Conservation (phyloP, 2,329 filamentous ascomycete species). For the Fusarium begoniae region DNA sequence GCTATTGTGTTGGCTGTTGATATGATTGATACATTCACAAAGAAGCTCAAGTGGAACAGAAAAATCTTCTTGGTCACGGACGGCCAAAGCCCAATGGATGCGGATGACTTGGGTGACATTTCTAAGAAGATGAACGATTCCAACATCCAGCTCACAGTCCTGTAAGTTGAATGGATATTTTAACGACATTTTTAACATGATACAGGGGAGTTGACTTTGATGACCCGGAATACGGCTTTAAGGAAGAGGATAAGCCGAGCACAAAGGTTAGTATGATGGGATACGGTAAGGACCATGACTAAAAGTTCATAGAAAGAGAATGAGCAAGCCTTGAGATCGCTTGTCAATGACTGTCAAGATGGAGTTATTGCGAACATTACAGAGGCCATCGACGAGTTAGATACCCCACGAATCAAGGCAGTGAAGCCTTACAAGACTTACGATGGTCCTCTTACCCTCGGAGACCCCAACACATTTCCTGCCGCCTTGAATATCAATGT, state of each 20-base stretch:
- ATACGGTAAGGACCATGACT: background rate
- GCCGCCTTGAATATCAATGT: constrained; percentile 84
- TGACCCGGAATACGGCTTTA: constrained; percentile 86
- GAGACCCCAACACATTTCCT: constrained; percentile 76
- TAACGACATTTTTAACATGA: constrained; percentile 25
- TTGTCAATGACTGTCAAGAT: constrained; percentile 73
- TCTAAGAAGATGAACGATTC: constrained; percentile 77
- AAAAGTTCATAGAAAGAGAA: constrained; percentile 61
- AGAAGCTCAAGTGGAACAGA: constrained; percentile 81
- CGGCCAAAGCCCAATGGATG: constrained; percentile 76
- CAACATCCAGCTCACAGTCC: constrained; percentile 78
- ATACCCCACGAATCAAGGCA: constrained; percentile 78
- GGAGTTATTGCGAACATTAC: constrained; percentile 85
- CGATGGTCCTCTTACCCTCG: constrained; percentile 81
- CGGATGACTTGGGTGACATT: constrained; percentile 75
- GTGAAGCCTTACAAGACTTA: constrained; percentile 81
- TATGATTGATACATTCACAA: constrained; percentile 84
- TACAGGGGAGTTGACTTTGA: constrained; percentile 90
- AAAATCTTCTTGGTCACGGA: constrained; percentile 89
- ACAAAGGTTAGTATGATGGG: constrained; percentile 67
- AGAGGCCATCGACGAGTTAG: constrained; percentile 83
- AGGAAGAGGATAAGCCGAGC: constrained; percentile 84
- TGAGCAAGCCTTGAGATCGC: constrained; percentile 71
- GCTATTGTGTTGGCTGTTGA: constrained; percentile 86
- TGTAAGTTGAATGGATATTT: constrained; percentile 64